Conservation (phyloP, 192 early-diverging fungal species). For the Thoreauomyces humboldtii region DNA sequence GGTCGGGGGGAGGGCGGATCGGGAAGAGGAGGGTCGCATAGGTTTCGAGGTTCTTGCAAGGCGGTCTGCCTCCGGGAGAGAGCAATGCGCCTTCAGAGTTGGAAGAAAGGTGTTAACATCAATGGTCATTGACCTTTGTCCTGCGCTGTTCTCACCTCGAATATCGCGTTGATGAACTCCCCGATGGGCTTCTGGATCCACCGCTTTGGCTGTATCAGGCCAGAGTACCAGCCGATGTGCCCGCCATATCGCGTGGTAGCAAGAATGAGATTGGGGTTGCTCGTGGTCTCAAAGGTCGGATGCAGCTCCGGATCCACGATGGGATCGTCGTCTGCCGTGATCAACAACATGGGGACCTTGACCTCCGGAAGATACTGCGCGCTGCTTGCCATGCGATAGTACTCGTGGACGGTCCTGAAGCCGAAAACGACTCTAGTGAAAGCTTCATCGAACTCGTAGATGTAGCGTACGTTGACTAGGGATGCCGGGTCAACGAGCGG, state of each 20-base stretch:
- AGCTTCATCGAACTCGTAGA: slow-evolving; percentile 82
- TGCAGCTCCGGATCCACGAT: slow-evolving; percentile 65
- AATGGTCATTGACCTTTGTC: background rate
- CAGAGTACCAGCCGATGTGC: slow-evolving; percentile 85
- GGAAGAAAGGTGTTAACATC: background rate
- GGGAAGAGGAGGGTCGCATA: too few species aligned
- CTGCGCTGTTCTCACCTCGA: too few species aligned
- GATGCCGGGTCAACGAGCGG: slow-evolving; percentile 47
- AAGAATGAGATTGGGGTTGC: slow-evolving; percentile 78
- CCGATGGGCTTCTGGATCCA: slow-evolving; percentile 43
- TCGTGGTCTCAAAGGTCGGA: slow-evolving; percentile 67
- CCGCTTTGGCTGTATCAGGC: slow-evolving; percentile 26
- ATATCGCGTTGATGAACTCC: slow-evolving; percentile 41
- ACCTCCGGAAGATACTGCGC: slow-evolving; percentile 46
- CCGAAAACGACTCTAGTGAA: slow-evolving; percentile 72
- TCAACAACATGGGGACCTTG: slow-evolving; percentile 76
- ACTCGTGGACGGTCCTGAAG: slow-evolving; percentile 81
- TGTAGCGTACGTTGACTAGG: slow-evolving; percentile 51
- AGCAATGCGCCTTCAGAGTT: too few species aligned
- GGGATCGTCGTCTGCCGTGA: slow-evolving; percentile 90
- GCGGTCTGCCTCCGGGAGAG: too few species aligned
- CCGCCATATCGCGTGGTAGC: slow-evolving; percentile 82
- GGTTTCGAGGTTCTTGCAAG: too few species aligned
- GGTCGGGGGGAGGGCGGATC: too few species aligned
- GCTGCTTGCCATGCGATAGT: slow-evolving; percentile 41